Evolutionary conservation across 768 basidiomycete species (phyloP), one percentile per base, ranked within the genome.

Genomic region (Pleurotus ostreatus): DNA sequence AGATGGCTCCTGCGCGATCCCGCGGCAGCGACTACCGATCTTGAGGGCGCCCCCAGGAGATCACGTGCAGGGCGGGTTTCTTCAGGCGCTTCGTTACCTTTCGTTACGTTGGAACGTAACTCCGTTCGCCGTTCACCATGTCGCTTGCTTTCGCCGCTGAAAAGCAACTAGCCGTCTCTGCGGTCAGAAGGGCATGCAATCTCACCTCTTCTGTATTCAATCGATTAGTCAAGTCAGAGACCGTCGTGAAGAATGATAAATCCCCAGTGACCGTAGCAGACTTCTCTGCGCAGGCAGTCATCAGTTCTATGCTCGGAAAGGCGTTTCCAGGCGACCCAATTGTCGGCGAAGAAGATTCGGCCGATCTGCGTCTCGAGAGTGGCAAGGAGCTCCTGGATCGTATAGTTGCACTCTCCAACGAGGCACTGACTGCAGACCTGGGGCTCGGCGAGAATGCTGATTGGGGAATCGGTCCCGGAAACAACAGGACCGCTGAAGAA

Each of bases 301-400:
- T 99, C 63, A 89, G 88, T 58, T 78, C 86, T 6, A 88, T 98
- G 65, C 81, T 99, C 37, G 67, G 71, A 13, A 74, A 75, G 11
- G 84, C 86, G 0, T 98, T 97, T 71, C 96, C 95, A 0, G 62
- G 77, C 0, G 94, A 98, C 70, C 82, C 82, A 7, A 92, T 98
- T 65, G 87, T 98, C 39, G 97, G 95, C 30, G 97, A 99, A 70
- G 96, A 99, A 70, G 93, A 97, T 68, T 87, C 96, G 0, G 75
- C 82, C 0, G 91, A 93, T 53, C 71, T 98, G 16, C 82, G 89
- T 5, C 68, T 64, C 1, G 80, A 77, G 43, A 71, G 72, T 6
- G 73, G 74, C 2, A 63, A 59, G 7, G 64, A 61, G 0, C 71
- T 94, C 51, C 66, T 82, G 38, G 74, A 82, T 22, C 81, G 89